A percentile compares a stretch with the other conserved stretches of the same genome.
These are phyloP conservation scores for Sordariomycetes sp. DNA, from an alignment of 2,329 filamentous ascomycete genomes.

Conservation along the genomic window DNA sequence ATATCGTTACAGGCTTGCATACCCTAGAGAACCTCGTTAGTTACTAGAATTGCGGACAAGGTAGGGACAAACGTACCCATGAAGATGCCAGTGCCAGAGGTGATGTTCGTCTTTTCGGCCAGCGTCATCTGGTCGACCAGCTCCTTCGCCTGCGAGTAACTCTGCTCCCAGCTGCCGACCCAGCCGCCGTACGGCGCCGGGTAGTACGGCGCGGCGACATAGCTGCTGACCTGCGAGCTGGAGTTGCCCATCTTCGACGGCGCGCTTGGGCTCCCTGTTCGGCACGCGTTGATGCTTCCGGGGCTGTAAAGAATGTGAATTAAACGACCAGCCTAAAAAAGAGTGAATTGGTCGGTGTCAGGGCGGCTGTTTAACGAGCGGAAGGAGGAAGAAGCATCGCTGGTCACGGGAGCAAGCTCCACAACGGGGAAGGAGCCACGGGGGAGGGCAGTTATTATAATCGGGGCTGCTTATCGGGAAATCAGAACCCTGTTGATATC, in stretches of 20 bases:
- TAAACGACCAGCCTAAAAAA: too few relatives aligned
- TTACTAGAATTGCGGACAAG: background rate
- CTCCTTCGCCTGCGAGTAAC: slow-evolving; percentile 57
- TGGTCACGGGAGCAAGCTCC: background rate
- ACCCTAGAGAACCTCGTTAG: background rate
- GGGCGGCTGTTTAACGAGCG: background rate
- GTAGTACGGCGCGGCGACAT: slow-evolving; percentile 53
- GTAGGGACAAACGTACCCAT: slow-evolving; percentile 42
- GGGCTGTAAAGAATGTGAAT: too few relatives aligned
- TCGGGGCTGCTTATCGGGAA: too few relatives aligned
- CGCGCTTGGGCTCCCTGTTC: background rate
- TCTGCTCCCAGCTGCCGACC: slow-evolving; percentile 54
- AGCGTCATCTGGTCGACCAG: slow-evolving; percentile 68
- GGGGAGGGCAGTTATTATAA: background rate
- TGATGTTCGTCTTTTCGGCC: slow-evolving; percentile 72
- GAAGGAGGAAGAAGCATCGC: background rate
- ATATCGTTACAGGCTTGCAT: background rate
- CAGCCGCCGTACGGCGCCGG: slow-evolving; percentile 65
- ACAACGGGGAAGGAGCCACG: background rate
- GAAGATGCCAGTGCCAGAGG: slow-evolving; percentile 57
- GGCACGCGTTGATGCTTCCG: background rate
- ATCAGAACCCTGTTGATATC: background rate
- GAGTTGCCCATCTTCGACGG: background rate
- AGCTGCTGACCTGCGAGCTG: slow-evolving; percentile 9
- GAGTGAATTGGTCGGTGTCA: background rate